phyloP scores from a whole-genome alignment of 148 eudicot species.

The Heliosperma pusillum region DNA sequence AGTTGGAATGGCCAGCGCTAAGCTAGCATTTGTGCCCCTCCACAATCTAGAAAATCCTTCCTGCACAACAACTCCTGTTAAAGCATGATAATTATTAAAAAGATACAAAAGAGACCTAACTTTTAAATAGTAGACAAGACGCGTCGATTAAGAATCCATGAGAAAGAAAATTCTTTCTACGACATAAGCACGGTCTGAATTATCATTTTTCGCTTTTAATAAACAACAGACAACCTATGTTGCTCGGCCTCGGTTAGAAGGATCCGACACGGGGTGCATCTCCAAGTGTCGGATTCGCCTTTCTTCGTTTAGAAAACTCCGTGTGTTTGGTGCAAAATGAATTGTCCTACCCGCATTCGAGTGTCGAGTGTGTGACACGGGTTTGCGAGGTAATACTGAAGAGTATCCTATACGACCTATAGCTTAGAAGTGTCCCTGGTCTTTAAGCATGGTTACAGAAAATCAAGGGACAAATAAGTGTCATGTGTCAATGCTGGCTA shows the following conservation, averaged over 20 bases:
- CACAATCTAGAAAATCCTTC: slow-evolving; percentile 79
- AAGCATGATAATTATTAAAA: slow-evolving; percentile 30
- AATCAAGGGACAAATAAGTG: neutral
- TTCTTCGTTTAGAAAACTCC: too few relatives aligned
- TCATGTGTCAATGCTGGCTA: neutral
- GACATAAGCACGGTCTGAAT: neutral
- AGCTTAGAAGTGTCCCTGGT: neutral
- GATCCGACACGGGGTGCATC: too few relatives aligned
- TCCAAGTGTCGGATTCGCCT: too few relatives aligned
- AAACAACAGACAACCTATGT: neutral
- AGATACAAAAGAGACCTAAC: slow-evolving; percentile 8
- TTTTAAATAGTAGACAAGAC: neutral
- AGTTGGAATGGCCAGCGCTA: slow-evolving; percentile 81
- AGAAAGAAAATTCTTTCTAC: neutral
- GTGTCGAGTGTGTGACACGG: too few relatives aligned
- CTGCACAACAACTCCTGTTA: slow-evolving; percentile 51
- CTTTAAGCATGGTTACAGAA: neutral
- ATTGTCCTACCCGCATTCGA: too few relatives aligned
- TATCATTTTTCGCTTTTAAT: neutral
- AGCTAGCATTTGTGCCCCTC: slow-evolving; percentile 96
- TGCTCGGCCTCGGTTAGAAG: too few relatives aligned
- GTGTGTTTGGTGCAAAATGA: too few relatives aligned
- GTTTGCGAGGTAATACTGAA: too few relatives aligned
- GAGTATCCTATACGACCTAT: too few relatives aligned
- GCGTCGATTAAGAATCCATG: neutral